Evolutionary conservation across 805 yeast species (phyloP), one percentile per base, ranked within the genome.

Genomic region (Spathaspora girioi): DNA sequence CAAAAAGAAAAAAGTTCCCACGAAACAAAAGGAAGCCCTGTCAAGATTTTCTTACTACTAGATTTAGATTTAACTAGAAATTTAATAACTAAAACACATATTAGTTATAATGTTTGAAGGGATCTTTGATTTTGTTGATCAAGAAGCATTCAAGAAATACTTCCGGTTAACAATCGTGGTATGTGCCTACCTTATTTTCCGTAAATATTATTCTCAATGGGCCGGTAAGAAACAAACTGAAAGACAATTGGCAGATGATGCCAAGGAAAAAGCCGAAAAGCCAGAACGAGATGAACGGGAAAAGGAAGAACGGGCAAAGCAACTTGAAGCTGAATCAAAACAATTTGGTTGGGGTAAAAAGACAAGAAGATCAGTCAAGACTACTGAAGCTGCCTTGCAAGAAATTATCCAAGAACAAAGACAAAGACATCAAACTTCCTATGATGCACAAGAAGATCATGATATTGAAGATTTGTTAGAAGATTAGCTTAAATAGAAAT

Each of bases 261-360:
- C 70, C 40, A 67, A 69, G 52, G 74, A 73, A 17, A 77, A 76
- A 59, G 59, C 52, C 44, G 65, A 66, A 43, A 73, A 69, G 41
- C 70, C 70, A 12, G 70, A 66, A 26, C 60, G 62, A 31, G 74
- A 69, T 20, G 69, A 64, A 27, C 60, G 64, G 35, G 76, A 70
- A 29, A 66, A 73, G 46, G 65, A 71, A 43, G 70, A 70, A 41
- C 60, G 63, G 19, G 58, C 61, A 47, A 54, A 59, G 40, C 50
- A 56, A 47, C 63, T 73, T 56, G 61, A 65, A 43, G 46, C 56
- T 11, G 76, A 72, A 57, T 82, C 82, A 35, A 63, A 70, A 38
- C 56, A 75, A 5, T 87, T 87, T 73, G 93, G 94, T 27, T 87
- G 91, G 90, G 94, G 94, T 50, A 87, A 87, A 64, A 77, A 78